A percentile compares a stretch with the other conserved stretches of the same genome.
Evolutionary conservation across 768 basidiomycete species (phyloP).

Genomic region (Hericium alpestre): DNA sequence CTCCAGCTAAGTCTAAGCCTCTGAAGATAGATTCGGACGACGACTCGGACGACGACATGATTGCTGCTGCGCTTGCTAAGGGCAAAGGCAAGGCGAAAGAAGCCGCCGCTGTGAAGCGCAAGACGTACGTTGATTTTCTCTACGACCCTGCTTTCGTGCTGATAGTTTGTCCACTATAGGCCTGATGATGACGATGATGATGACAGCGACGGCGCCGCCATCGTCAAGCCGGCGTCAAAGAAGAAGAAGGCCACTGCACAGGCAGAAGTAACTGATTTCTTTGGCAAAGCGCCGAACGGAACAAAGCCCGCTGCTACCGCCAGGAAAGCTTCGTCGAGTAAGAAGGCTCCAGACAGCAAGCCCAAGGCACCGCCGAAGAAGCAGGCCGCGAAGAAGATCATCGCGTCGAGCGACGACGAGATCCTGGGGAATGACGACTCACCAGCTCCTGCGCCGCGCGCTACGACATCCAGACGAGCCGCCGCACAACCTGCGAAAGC

Average conservation of each 20-base stretch:
- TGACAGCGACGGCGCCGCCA: constrained; percentile 16
- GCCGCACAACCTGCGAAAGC: constrained; percentile 39
- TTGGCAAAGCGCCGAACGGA: constrained; percentile 33
- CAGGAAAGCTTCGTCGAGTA: constrained; percentile 11
- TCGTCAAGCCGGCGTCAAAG: constrained; percentile 36
- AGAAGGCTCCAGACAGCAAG: constrained; percentile 3
- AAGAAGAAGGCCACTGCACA: constrained; percentile 30
- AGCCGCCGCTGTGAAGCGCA: constrained; percentile 42
- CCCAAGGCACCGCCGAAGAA: constrained; percentile 2
- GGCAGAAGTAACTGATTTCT: constrained; percentile 45
- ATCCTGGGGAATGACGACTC: constrained; percentile 29
- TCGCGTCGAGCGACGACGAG: constrained; percentile 33
- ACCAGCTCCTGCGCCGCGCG: constrained; percentile 31
- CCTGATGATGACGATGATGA: constrained; percentile 1
- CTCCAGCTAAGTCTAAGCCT: not conserved
- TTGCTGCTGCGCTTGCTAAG: constrained; percentile 9
- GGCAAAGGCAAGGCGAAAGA: constrained; percentile 19
- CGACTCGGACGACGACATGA: not conserved
- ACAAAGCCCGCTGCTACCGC: constrained; percentile 27
- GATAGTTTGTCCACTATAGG: not conserved
- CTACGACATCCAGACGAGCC: constrained; percentile 31
- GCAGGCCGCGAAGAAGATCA: constrained; percentile 17
- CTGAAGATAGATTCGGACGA: not conserved
- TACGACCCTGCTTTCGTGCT: not conserved
- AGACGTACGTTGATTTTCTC: constrained; percentile 37